Base-by-base conservation (phyloP, 352 stramenopile species). In the Phytophthora megakarya region DNA sequence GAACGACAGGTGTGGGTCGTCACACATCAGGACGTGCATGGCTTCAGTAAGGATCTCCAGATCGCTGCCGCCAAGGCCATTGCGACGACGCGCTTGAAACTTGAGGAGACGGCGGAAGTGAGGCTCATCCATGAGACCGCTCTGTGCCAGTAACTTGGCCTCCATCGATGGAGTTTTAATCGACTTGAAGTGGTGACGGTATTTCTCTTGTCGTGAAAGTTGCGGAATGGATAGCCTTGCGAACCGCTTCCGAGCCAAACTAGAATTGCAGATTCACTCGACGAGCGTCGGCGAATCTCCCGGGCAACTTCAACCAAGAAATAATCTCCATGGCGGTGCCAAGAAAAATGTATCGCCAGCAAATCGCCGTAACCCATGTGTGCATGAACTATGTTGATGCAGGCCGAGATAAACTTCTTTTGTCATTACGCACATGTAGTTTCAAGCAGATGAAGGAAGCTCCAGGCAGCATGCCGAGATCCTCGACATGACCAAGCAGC, bases 61-160 rank as follows among this genome's bases (percentile, higher is more conserved):
- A 54, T 84, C 66, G 50, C 72, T 77, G 37, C 79, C 69, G 5
- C 58, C 58, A 26, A 69, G 58, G 0, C 51, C 51, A 22, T 84
- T 68, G n/a, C 80, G 65, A 30, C 81, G 78, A 25, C 78, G 78
- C 42, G 70, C 67, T 53, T 88, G 81, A 51, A 84, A 81, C 64
- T 88, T 88, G 51, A 84, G 55, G 39, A 87, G 70, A 25, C 78
- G 69, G 6, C 78, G 78, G 40, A 73, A 80, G 26, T 49, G 70
- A 9, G 70, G 63, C 37, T 80, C 66, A 15, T 66, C 50, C 53
- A 80, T 75, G 30, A 87, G 63, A 4, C 70, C 64, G 52, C 56
- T 78, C 2, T 43, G 42, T 3, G 45, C 42, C 16, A 75, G 58
- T 44, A 76, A 45, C 18, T 61, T 68, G 46, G 68, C 63, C 45